Conservation (phyloP, 441 rosid species). For the Gossypium lobatum region DNA sequence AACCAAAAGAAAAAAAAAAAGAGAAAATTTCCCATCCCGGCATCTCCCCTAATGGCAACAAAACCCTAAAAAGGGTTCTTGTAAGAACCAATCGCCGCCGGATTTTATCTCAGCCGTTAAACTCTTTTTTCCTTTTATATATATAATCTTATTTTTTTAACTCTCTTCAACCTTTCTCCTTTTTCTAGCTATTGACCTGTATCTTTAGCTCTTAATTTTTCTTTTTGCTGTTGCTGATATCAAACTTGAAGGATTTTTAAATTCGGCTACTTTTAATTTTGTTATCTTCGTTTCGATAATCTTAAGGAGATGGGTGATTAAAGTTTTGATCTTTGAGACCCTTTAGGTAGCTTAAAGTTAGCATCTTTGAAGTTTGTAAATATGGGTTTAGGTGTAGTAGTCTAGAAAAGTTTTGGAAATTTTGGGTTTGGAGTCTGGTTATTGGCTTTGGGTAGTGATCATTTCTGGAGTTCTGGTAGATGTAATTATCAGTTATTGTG, state of each 20-base stretch:
- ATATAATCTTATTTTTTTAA: slow-evolving; percentile 6
- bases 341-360: slow-evolving; percentile 18
- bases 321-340: slow-evolving; percentile 24
- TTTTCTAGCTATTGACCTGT: slow-evolving; percentile 16
- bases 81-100: slow-evolving; percentile 70
- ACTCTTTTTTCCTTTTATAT: slow-evolving; percentile 15
- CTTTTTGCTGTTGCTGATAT: not conserved
- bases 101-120: slow-evolving; percentile 45
- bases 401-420: slow-evolving; percentile 24
- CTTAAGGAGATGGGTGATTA: slow-evolving; percentile 2
- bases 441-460: slow-evolving; percentile 23
- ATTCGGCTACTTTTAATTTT: slow-evolving; percentile 8
- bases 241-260: not conserved
- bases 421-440: slow-evolving; percentile 24
- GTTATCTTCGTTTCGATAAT: slow-evolving; percentile 12
- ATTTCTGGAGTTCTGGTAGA: slow-evolving; percentile 10
- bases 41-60: slow-evolving; percentile 29
- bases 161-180: slow-evolving; percentile 12
- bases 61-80: slow-evolving; percentile 86
- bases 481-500: slow-evolving; percentile 34
- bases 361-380: slow-evolving; percentile 21
- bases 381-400: slow-evolving; percentile 22
- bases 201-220: not conserved
- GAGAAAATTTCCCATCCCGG: not conserved
- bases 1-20: not conserved